These are phyloP conservation scores for Paramecium caudatum DNA, from an alignment of 73 alveolate genomes.

Conservation along the genomic window DNA sequence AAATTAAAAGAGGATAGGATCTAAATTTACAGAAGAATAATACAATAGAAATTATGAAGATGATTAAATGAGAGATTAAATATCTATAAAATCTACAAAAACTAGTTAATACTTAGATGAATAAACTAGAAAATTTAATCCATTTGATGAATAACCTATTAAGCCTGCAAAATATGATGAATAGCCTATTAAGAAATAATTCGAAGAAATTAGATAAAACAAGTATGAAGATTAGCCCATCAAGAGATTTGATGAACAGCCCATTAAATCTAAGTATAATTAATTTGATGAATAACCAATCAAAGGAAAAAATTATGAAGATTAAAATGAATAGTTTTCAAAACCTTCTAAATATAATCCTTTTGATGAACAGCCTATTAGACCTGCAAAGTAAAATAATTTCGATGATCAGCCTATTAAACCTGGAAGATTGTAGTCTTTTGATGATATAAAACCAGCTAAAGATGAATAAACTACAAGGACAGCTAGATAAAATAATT, in stretches of 20 bases:
- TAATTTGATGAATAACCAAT: not conserved
- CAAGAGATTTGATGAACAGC: constrained; percentile 21
- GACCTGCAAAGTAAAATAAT: not conserved
- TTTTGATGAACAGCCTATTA: constrained; percentile 48
- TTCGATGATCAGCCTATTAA: not conserved
- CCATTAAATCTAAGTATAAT: not conserved
- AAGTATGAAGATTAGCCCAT: too few species aligned
- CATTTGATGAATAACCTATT: constrained; percentile 59
- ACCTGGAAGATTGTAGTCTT: not conserved
- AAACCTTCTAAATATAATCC: not conserved
- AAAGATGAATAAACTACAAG: not conserved
- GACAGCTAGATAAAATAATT: not conserved
- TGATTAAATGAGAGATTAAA: too few species aligned
- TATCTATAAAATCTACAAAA: too few species aligned
- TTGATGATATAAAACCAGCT: constrained; percentile 22
- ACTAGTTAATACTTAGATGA: too few species aligned
- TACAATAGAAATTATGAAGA: not conserved
- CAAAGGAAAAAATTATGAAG: not conserved
- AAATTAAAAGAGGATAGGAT: not conserved
- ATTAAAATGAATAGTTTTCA: too few species aligned
- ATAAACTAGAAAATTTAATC: constrained; percentile 19
- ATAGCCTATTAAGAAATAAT: too few species aligned
- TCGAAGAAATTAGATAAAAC: too few species aligned
- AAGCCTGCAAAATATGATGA: not conserved
- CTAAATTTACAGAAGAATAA: not conserved